Evolutionary conservation across 2,329 filamentous ascomycete species (phyloP).

Genomic region (Elsinoe necatrix): DNA sequence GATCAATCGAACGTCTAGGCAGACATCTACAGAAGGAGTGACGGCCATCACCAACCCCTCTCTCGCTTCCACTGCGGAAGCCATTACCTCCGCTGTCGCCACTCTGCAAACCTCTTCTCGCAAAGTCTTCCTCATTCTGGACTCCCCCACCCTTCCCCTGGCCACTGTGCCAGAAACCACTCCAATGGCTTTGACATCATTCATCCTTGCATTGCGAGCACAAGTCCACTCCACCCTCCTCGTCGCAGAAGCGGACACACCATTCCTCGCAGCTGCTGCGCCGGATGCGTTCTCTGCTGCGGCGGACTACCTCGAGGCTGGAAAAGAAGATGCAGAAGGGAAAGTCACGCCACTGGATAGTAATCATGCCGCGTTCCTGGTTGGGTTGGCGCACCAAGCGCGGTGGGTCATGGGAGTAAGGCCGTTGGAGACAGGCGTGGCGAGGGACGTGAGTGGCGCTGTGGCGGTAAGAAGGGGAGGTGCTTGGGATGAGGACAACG

Average conservation of each 20-base stretch:
- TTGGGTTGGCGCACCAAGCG: conserved; percentile 67
- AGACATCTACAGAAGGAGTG: conserved; percentile 16
- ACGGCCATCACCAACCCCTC: conserved; percentile 25
- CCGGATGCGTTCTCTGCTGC: conserved; percentile 26
- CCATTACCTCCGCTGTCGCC: conserved; percentile 26
- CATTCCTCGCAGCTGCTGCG: conserved; percentile 50
- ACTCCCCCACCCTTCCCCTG: conserved; percentile 37
- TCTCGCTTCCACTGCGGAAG: conserved; percentile 23
- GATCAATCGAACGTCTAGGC: not conserved
- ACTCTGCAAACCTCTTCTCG: conserved; percentile 17
- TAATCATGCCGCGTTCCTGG: conserved; percentile 61
- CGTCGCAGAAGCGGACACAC: conserved; percentile 62
- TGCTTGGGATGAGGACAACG: conserved; percentile 30
- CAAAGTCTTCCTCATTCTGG: conserved; percentile 37
- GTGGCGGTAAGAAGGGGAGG: conserved; percentile 61
- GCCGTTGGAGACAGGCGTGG: conserved; percentile 76
- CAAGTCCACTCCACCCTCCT: conserved; percentile 58
- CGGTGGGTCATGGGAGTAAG: conserved; percentile 62
- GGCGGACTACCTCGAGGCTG: conserved; percentile 11
- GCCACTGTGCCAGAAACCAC: conserved; percentile 25
- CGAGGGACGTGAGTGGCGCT: conserved; percentile 83
- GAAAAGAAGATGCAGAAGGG: conserved; percentile 18
- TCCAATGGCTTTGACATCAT: conserved; percentile 25
- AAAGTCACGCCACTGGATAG: conserved; percentile 56
- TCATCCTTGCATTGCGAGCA: conserved; percentile 35